Evolutionary conservation across 192 early-diverging fungal genomes (phyloP).

Genomic region (Gonapodya prolifera): DNA sequence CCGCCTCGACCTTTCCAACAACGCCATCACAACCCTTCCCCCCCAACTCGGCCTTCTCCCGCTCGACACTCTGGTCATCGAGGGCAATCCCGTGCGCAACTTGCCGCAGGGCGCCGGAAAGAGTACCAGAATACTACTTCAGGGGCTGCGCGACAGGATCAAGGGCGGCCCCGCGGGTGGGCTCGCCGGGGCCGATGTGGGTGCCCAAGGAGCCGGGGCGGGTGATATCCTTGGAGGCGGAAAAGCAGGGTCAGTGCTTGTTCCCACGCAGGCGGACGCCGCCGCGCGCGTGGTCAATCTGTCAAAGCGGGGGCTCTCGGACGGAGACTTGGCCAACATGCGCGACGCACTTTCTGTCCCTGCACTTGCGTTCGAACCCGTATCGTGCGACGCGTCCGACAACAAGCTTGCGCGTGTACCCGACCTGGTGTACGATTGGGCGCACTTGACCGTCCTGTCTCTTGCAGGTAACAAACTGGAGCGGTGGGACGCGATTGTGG

Average conservation of each 20-base stretch:
- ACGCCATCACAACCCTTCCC: neutral
- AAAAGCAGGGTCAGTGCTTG: neutral
- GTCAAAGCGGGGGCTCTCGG: neutral
- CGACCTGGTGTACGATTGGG: neutral
- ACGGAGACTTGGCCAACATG: neutral
- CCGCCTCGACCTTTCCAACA: neutral
- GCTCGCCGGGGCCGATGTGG: neutral
- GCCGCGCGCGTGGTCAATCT: neutral
- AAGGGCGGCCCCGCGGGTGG: neutral
- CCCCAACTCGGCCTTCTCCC: neutral
- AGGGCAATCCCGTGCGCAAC: neutral
- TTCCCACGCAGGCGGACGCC: neutral
- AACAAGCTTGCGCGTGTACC: neutral
- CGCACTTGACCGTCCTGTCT: neutral
- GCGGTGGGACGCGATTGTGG: neutral
- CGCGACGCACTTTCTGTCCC: neutral
- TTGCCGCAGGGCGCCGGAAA: neutral
- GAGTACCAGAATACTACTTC: neutral
- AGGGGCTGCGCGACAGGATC: neutral
- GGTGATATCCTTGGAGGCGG: no score
- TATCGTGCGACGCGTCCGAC: neutral
- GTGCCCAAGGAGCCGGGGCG: neutral
- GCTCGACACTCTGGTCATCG: neutral
- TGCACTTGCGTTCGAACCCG: neutral
- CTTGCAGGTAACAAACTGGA: neutral